These are phyloP conservation scores for Elaeagnus macrophylla DNA, from an alignment of 306 rosid species.

Conservation along the genomic window DNA sequence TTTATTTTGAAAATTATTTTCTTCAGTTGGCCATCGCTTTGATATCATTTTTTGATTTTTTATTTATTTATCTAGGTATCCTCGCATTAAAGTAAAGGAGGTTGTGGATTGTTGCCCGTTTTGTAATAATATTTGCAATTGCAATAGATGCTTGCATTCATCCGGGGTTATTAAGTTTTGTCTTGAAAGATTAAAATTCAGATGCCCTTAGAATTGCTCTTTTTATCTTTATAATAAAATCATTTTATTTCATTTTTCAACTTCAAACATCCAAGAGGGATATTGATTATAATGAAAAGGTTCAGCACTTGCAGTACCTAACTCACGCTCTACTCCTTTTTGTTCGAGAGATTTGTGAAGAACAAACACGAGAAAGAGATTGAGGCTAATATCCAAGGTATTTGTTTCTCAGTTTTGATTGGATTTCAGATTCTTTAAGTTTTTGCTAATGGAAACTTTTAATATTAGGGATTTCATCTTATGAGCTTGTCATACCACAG, in stretches of 20 bases:
- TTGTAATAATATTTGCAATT: conserved; percentile 65
- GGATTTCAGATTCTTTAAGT: conserved; percentile 13
- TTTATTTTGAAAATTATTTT: not conserved
- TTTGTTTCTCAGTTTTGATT: conserved; percentile 21
- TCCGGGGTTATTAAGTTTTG: conserved; percentile 55
- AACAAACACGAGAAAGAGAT: conserved; percentile 56
- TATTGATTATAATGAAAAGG: conserved; percentile 32
- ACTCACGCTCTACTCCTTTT: conserved; percentile 39
- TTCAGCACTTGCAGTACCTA: conserved; percentile 36
- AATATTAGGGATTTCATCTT: conserved; percentile 37
- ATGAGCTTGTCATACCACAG: conserved; percentile 38
- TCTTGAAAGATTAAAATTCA: conserved; percentile 1
- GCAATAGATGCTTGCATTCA: conserved; percentile 62
- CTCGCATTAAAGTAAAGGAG: conserved; percentile 40
- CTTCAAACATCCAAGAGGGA: conserved; percentile 51
- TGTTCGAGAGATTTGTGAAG: conserved; percentile 50
- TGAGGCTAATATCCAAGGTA: conserved; percentile 66
- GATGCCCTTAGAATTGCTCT: conserved; percentile 7
- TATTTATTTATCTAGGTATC: conserved; percentile 43
- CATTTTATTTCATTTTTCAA: conserved; percentile 7
- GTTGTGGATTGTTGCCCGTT: conserved; percentile 53
- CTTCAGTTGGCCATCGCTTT: not conserved
- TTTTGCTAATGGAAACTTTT: conserved; percentile 11
- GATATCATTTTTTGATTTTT: conserved; percentile 11
- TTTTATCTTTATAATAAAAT: not conserved